Conservation (phyloP, 768 basidiomycete species). For the Mycena metata region DNA sequence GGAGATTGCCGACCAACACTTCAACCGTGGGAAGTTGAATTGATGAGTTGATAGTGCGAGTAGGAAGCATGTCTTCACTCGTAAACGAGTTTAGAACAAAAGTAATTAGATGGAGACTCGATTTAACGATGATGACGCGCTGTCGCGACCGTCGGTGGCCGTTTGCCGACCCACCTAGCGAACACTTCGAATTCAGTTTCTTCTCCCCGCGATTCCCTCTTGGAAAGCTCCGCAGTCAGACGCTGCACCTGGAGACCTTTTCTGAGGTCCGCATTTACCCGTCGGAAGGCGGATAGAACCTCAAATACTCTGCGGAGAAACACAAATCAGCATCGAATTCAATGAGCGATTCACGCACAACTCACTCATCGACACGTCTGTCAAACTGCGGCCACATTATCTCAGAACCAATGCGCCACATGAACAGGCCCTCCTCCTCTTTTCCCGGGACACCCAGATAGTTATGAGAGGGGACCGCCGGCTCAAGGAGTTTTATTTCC, state of each 20-base stretch:
- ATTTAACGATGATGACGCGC: no score
- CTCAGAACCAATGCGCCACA: constrained; percentile 7
- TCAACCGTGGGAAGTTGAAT: no score
- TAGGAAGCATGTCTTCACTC: no score
- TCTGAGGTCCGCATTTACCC: background rate
- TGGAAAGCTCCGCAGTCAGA: background rate
- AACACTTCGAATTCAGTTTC: constrained; percentile 14
- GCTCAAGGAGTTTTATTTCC: constrained; percentile 9
- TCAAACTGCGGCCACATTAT: constrained; percentile 25
- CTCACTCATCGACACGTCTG: constrained; percentile 19
- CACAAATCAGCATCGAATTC: background rate
- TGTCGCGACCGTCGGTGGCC: no score
- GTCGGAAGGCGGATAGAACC: constrained; percentile 1
- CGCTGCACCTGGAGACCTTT: background rate
- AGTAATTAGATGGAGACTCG: no score
- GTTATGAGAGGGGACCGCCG: background rate
- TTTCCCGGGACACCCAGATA: background rate
- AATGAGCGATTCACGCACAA: background rate
- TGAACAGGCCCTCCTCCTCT: constrained; percentile 17
- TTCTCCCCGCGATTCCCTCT: background rate
- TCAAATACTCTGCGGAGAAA: constrained; percentile 12
- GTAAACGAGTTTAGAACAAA: no score
- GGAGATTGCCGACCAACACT: no score
- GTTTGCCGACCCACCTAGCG: constrained; percentile 3
- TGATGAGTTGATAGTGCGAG: no score